Conservation (phyloP, 225 moss, liverwort and hornwort genomes). For the Anthoceros angustus region DNA sequence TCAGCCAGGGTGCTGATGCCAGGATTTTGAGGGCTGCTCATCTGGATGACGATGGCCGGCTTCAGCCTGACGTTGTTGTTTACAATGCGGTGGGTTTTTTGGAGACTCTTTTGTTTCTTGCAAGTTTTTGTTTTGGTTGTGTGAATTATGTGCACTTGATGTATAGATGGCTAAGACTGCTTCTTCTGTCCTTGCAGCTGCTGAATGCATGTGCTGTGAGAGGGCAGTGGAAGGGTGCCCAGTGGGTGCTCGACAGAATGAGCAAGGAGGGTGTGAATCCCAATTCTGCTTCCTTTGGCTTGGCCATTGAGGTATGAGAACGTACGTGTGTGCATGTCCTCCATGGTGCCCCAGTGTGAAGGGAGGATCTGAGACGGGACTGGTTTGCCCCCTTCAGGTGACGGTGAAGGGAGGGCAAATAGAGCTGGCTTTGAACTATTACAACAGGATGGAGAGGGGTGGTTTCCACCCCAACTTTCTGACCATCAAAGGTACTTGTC, state of each 20-base stretch:
- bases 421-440: slow-evolving; percentile 53
- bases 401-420: slow-evolving; percentile 63
- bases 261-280: slow-evolving; percentile 24
- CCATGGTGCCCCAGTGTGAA: too few relatives aligned
- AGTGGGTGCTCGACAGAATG: slow-evolving; percentile 53
- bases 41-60: slow-evolving; percentile 33
- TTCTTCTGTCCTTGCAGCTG: slow-evolving; percentile 25
- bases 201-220: slow-evolving; percentile 89
- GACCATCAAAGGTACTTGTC: slow-evolving; percentile 62
- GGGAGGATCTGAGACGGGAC: background rate
- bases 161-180: background rate
- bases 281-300: slow-evolving; percentile 76
- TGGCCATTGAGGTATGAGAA: slow-evolving; percentile 58
- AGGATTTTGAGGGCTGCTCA: slow-evolving; percentile 17
- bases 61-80: slow-evolving; percentile 66
- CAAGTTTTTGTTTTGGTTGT: too few relatives aligned
- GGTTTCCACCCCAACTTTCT: slow-evolving; percentile 64
- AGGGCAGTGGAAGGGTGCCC: slow-evolving; percentile 60
- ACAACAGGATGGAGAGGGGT: slow-evolving; percentile 57
- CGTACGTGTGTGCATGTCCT: background rate
- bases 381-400: slow-evolving; percentile 24
- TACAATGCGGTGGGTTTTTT: slow-evolving; percentile 66
- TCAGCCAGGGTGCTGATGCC: slow-evolving; percentile 32
- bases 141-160: background rate
- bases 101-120: slow-evolving; percentile 1